These are phyloP conservation scores for Ormosia emarginata DNA, from an alignment of 306 rosid genomes.

Conservation along the genomic window DNA sequence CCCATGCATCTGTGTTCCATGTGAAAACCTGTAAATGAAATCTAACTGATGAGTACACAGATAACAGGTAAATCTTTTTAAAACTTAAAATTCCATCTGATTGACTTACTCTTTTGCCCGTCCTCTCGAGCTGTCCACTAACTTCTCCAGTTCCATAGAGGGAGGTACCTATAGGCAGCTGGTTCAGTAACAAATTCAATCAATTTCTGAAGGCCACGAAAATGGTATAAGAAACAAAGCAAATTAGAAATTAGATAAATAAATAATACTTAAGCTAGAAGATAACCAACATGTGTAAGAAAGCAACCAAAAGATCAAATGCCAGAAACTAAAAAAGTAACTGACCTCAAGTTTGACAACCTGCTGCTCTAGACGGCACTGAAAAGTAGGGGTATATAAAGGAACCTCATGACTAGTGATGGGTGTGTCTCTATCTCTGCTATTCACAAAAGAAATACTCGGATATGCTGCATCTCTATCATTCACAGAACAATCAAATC, in stretches of 20 bases:
- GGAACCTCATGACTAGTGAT: slow-evolving; percentile 51
- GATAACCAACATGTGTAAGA: neutral
- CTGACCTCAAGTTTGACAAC: slow-evolving; percentile 73
- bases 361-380: slow-evolving; percentile 61
- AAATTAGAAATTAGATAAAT: neutral
- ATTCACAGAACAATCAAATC: slow-evolving; percentile 77
- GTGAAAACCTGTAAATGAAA: slow-evolving; percentile 59
- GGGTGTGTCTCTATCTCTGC: slow-evolving; percentile 56
- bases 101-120: slow-evolving; percentile 73
- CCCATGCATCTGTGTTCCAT: slow-evolving; percentile 88
- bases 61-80: neutral
- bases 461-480: slow-evolving; percentile 70
- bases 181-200: slow-evolving; percentile 27
- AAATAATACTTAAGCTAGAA: neutral
- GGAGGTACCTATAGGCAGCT: slow-evolving; percentile 82
- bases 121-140: slow-evolving; percentile 86
- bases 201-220: neutral
- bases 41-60: neutral
- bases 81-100: neutral
- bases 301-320: neutral
- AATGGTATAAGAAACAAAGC: neutral
- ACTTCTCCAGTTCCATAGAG: slow-evolving; percentile 92
- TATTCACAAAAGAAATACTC: slow-evolving; percentile 63
- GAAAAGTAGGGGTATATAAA: slow-evolving; percentile 51
- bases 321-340: neutral